phyloP scores from a whole-genome alignment of 2,329 filamentous ascomycete species.

The Laburnicola sp. region DNA sequence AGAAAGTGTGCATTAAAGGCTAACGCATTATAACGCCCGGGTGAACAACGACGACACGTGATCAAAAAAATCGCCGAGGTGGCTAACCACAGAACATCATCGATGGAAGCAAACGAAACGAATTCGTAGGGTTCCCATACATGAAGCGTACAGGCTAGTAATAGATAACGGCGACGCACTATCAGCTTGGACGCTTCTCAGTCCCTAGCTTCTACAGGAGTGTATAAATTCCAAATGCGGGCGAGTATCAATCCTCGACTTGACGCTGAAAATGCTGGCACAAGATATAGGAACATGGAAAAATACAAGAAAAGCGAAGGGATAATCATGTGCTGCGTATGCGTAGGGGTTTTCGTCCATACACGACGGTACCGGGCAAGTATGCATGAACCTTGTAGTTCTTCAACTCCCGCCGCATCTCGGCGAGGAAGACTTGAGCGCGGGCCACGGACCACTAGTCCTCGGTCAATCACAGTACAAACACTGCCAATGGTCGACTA shows the following conservation, averaged over 20 bases:
- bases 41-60: no score
- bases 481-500: not conserved
- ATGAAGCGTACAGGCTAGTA: no score
- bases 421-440: conserved; percentile 44
- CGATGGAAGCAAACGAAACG: no score
- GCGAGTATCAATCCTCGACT: not conserved
- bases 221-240: not conserved
- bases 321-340: conserved; percentile 9
- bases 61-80: no score
- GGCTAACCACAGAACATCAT: no score
- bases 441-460: conserved; percentile 36
- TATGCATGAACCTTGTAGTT: conserved; percentile 42
- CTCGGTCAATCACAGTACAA: not conserved
- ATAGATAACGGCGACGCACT: not conserved
- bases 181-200: not conserved
- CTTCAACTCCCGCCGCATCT: conserved; percentile 41
- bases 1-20: no score
- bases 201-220: not conserved
- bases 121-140: no score
- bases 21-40: no score
- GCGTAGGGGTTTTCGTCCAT: conserved; percentile 39
- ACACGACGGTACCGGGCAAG: conserved; percentile 42
- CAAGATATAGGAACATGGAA: not conserved
- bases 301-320: not conserved
- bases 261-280: not conserved